Evolutionary conservation across 257 asterid genomes (phyloP), one percentile per base, ranked within the genome.

Genomic region (Marsdenia floribunda): DNA sequence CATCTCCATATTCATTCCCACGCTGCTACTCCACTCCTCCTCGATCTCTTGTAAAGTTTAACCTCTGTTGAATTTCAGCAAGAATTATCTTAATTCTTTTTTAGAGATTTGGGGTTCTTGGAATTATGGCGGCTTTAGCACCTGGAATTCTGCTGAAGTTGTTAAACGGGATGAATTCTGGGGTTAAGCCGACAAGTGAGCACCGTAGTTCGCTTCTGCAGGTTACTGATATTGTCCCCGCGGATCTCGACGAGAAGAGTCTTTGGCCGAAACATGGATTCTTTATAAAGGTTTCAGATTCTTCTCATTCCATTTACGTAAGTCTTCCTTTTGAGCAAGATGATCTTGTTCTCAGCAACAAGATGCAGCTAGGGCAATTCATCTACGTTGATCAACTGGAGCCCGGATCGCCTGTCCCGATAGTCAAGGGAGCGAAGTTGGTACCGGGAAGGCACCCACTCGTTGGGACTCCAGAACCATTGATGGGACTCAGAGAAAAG

Each of bases 371-470:
- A 13, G 97, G 97, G 13, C 97, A 93, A 82, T 91, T 90, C 82
- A 86, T 93, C 24, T 93, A 93, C 69, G 90, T 93, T 7, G 98
- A 93, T 35, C 74, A 81, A 13, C 80, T 93, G 52, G 97, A 93
- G 75, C 96, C 96, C 3, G 96, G 96, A 0, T 93, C 98, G 3
- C 98, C 98, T 4, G 97, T 93, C 47, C 98, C 98, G 0, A 60
- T 91, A 2, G 88, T 91, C 2, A 86, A 81, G 74, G 97, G 98
- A 0, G 91, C 96, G 0, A 90, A 90, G 58, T 88, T 96, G 5
- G 84, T 93, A 0, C 97, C 98, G 0, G 98, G 97, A 1, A 79
- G 97, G 44, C 97, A 91, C 83, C 98, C 97, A 0, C 33, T 93
- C 50, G 68, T 91, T 9, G 98, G 98, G 3, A 90, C 97, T 2